phyloP scores from a whole-genome alignment of 2,329 filamentous ascomycete species.

The Tetracladium maxilliforme region DNA sequence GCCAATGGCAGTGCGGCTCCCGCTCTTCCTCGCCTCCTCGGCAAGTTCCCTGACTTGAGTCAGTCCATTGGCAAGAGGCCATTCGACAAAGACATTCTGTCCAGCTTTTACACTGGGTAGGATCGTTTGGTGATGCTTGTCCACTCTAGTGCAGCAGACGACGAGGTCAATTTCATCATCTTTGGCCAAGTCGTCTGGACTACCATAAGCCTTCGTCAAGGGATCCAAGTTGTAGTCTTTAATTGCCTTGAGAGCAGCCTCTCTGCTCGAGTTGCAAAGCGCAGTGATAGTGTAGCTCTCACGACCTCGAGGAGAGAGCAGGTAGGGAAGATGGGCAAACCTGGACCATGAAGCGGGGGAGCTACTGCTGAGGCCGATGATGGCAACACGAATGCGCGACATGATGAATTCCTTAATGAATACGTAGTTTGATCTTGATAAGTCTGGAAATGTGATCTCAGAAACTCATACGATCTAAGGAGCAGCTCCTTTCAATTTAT shows the following conservation, averaged over 20 bases:
- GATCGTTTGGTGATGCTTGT: slow-evolving; percentile 23
- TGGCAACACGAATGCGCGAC: too few relatives aligned
- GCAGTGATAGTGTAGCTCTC: slow-evolving; percentile 29
- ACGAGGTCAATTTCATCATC: slow-evolving; percentile 31
- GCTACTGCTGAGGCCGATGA: too few relatives aligned
- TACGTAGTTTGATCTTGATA: too few relatives aligned
- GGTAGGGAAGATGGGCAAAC: slow-evolving; percentile 21
- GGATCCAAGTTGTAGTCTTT: slow-evolving; percentile 18
- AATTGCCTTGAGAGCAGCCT: slow-evolving; percentile 25
- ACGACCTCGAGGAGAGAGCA: slow-evolving; percentile 6
- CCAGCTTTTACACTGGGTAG: slow-evolving; percentile 24
- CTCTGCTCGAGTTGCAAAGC: slow-evolving; percentile 28
- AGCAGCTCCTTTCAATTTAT: too few relatives aligned
- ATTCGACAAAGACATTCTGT: slow-evolving; percentile 33
- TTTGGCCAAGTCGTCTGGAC: slow-evolving; percentile 24
- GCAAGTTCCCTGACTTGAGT: slow-evolving; percentile 26
- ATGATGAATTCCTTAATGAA: too few relatives aligned
- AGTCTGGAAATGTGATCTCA: too few relatives aligned
- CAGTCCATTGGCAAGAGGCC: slow-evolving; percentile 27
- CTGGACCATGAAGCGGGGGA: too few relatives aligned
- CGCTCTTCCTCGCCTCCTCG: slow-evolving; percentile 20
- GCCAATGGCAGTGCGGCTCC: too few relatives aligned
- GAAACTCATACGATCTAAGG: too few relatives aligned
- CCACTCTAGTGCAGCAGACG: slow-evolving; percentile 27
- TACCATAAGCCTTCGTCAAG: slow-evolving; percentile 25